Base-by-base conservation (phyloP, 768 basidiomycete species). In the Galerina marginata region DNA sequence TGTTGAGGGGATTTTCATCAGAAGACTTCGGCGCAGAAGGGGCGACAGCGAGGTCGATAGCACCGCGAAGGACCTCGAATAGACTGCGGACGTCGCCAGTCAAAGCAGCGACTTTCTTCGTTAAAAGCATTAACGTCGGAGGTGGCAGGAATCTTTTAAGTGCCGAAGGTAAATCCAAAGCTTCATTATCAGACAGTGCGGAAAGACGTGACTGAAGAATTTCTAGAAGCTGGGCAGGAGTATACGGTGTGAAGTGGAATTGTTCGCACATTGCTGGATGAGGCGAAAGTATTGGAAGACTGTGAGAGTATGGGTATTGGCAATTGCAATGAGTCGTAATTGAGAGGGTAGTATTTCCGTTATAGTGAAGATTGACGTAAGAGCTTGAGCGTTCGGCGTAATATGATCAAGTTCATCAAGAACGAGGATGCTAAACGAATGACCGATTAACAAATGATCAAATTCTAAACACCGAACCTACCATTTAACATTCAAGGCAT, bases 341-440 rank as follows among this genome's bases (percentile, higher is more conserved):
- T 74, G 76, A 9, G 82, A 72, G 1, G 83, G 71, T 52, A 85
- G 75, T 4, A 80, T 72, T 52, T 83, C 81, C 9, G 89, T 83
- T n/a, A 94, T 78, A 4, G 86, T 79, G 72, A 95, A 92, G 47
- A 96, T 74, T 10, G 86, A 75, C 2, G 82, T 71, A 47, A 94
- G 78, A 9, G 84, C 74, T 64, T 86, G 85, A 1, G 83, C 64
- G 9, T 84, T 86, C 3, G 86, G 80, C 14, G 86, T 84, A 62
- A 93, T 85, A 70, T 94, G 91, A 69, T 96, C 93, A 40, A 95
- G 83, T 71, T 96, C 93, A 70, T 96, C 93, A 36, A 96, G 85
- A 50, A 95, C 81, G 56, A 96, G 76, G 45, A 95, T 76, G 64
- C 92, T 93, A 53, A 50, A 3, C 29, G 60, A 37, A 20, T 42